Evolutionary conservation across 1,284 basidiomycete genomes (phyloP), one percentile per base, ranked within the genome.

Genomic region (Pyrrhoderma noxium): DNA sequence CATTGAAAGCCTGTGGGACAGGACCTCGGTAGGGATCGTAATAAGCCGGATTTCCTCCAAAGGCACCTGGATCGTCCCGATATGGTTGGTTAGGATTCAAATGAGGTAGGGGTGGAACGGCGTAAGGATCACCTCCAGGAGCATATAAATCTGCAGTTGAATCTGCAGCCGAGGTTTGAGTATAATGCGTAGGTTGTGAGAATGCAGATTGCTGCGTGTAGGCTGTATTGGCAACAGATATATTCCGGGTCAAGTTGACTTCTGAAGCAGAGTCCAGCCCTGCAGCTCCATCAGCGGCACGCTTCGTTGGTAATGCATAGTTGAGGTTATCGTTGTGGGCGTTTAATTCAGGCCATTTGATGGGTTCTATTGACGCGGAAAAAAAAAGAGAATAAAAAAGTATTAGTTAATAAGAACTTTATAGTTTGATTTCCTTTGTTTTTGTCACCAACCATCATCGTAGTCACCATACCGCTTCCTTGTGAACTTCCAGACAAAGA

Each of bases 261-360:
- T 82, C 78, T 7, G 80, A 80, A 42, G 70, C 75, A 11, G 80
- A 82, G 56, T 74, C 75, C 35, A 57, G 52, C 35, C 82, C 85
- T 38, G 79, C 67, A 41, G 79, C 75, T 40, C 55, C 56, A 25
- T 45, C 49, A 31, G 50, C 52, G 16, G 60, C 51, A 21, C 73
- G 70, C 43, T 80, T 71, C 0, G 82, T 77, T 9, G 85, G 85
- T 5, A 87, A 69, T 14, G 82, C 74, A 45, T 80, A 80, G 35
- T 58, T 64, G 2, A 63, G 57, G 23, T 63, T 67, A 50, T 71
- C 72, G 50, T 72, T 70, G 60, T 87, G 85, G 1, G 76, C 65
- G 63, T 88, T 87, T 43, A 90, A 73, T 59, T 90, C 88, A 1
- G 87, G 87, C 87, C 87, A 90, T 67, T 89, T 89, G 67, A 90